Base-by-base conservation (phyloP, 2,329 filamentous ascomycete genomes). In the Cytospora piceae region DNA sequence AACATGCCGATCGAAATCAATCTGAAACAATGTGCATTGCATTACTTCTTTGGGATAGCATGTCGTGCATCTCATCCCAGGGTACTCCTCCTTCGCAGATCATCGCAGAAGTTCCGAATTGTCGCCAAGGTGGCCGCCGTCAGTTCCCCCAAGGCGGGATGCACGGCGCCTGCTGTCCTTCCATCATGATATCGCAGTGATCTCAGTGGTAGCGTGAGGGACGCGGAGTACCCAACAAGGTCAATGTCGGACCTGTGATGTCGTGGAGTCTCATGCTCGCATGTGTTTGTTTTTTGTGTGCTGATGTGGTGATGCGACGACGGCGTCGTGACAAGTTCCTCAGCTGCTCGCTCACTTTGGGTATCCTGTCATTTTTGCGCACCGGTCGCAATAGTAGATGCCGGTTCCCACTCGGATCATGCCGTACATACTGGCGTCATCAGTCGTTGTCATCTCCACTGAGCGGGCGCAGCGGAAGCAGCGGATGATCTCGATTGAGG, bases 391-490 rank as follows among this genome's bases (percentile, higher is more conserved):
- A 76, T 90, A 89, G 78, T 89, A 89, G 67, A 89, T 83, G 75
- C 87, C 87, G 74, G 85, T 84, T 2, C 86, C 85, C 68, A 89
- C 86, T 72, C 84, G 82, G 17, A 90, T 83, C 87, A 90, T 90
- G 68, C 86, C 87, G 65, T 79, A 84, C 53, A 83, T 79, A 69
- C 77, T 79, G 58, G 82, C 79, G 74, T 88, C 85, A 74, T 88
- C 86, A 37, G 85, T 87, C 11, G 84, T 82, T 9, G 86, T 87
- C 32, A 84, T 81, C 78, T 89, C 87, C 63, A 85, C 85, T 63
- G 83, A 81, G 65, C 83, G 82, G 52, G 85, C 82, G 73, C 85
- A 88, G 65, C 87, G 84, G 73, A 88, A 83, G 78, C 87, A 89
- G 71, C 87, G 85, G 70, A 89, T 78, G 37, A 86, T 79, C 78